phyloP scores from a whole-genome alignment of 2,329 filamentous ascomycete species.

The Davidsoniella eucalypti region DNA sequence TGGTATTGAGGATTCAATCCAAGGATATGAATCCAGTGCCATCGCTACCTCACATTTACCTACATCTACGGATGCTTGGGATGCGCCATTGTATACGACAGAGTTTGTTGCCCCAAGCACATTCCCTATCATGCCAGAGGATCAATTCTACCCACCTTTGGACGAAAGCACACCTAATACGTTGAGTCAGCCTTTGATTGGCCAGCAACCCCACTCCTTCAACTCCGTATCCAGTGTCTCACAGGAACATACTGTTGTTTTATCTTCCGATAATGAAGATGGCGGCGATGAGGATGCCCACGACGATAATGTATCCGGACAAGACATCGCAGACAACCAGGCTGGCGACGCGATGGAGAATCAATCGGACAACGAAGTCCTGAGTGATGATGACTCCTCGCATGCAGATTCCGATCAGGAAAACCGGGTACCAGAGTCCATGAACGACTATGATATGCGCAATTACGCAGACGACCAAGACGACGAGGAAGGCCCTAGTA shows the following conservation, averaged over 20 bases:
- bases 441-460: conserved; percentile 16
- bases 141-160: no score
- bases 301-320: conserved; percentile 1
- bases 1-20: no score
- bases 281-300: conserved; percentile 15
- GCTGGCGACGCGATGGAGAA: no score
- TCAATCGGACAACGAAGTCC: background rate
- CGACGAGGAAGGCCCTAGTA: conserved; percentile 12
- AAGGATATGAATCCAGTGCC: no score
- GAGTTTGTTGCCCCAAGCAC: background rate
- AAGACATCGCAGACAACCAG: no score
- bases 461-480: conserved; percentile 17
- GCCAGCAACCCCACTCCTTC: background rate
- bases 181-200: background rate
- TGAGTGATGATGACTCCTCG: background rate
- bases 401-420: conserved; percentile 15
- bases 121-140: background rate
- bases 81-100: background rate
- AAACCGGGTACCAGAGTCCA: conserved; percentile 16
- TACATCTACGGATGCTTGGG: conserved; percentile 1
- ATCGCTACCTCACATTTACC: no score
- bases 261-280: conserved; percentile 16
- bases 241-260: background rate
- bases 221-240: background rate
- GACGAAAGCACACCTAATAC: no score